Conservation (phyloP, 495 filamentous ascomycete species). For the Penicillium odoratum region DNA sequence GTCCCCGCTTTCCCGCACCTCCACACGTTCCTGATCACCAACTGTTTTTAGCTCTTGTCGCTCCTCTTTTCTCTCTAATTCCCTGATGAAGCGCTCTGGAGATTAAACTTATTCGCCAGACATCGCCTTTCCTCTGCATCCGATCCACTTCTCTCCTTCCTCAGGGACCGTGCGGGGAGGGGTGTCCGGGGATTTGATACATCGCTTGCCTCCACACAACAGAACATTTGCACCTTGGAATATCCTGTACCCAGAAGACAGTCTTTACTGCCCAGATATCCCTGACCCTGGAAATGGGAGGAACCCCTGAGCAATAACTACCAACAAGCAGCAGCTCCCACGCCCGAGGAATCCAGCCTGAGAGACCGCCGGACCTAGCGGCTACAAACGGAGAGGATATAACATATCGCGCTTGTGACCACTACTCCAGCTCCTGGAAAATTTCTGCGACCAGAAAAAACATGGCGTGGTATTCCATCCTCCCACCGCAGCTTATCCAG, state of each 20-base stretch:
- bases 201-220: background rate
- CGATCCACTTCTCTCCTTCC: background rate
- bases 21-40: constrained; percentile 1
- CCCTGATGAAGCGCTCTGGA: background rate
- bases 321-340: background rate
- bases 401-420: background rate
- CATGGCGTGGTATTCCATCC: constrained; percentile 68
- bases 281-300: constrained; percentile 4
- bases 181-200: background rate
- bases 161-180: constrained; percentile 17
- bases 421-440: background rate
- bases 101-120: background rate
- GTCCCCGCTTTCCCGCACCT: constrained; percentile 1
- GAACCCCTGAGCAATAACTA: background rate
- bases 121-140: constrained; percentile 11
- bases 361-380: background rate
- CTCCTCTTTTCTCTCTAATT: background rate
- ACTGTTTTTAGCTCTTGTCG: background rate
- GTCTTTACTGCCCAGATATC: background rate
- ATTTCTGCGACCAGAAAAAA: background rate
- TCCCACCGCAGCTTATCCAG: constrained; percentile 54
- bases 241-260: background rate
- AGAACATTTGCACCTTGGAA: no score
- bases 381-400: background rate
- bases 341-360: background rate